A percentile compares a stretch with the other conserved stretches of the same genome.
Evolutionary conservation across 2,329 filamentous ascomycete genomes (phyloP).

Genomic region (Colletotrichum higginsianum): DNA sequence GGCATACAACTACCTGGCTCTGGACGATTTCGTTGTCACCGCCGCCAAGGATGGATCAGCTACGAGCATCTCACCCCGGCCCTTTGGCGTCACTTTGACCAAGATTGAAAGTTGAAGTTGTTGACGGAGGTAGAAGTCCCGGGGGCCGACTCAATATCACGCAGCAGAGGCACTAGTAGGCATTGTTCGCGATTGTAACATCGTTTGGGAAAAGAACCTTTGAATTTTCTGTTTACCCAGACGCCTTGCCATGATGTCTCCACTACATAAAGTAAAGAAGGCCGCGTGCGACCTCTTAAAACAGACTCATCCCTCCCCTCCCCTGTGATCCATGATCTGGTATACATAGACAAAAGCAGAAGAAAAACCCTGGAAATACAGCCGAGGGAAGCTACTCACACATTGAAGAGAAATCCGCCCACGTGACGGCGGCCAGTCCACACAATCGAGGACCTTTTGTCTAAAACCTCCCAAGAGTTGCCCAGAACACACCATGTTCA

Average conservation of each 20-base stretch:
- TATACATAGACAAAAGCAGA: conserved; percentile 37
- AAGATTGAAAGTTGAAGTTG: not conserved
- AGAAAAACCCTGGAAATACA: conserved; percentile 3
- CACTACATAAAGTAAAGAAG: conserved; percentile 20
- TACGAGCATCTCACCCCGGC: conserved; percentile 24
- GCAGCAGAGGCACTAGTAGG: not conserved
- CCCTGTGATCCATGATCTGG: conserved; percentile 23
- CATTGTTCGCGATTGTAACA: not conserved
- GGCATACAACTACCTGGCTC: conserved; percentile 51
- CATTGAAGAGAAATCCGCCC: conserved; percentile 30
- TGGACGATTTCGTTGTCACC: conserved; percentile 51
- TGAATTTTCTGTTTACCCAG: conserved; percentile 36
- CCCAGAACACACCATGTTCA: not conserved
- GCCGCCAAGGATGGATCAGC: conserved; percentile 8
- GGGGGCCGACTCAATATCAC: no score
- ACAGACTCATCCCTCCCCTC: conserved; percentile 3
- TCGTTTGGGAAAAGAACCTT: not conserved
- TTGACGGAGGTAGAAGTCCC: not conserved
- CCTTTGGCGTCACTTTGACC: conserved; percentile 23
- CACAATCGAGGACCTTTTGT: not conserved
- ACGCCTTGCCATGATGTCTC: conserved; percentile 39
- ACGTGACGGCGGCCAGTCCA: conserved; percentile 2
- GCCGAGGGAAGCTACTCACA: conserved; percentile 31
- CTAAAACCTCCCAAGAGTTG: conserved; percentile 4
- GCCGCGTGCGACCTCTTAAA: conserved; percentile 15